Conservation (phyloP, 306 rosid species). For the Astragalus glycyphyllos region DNA sequence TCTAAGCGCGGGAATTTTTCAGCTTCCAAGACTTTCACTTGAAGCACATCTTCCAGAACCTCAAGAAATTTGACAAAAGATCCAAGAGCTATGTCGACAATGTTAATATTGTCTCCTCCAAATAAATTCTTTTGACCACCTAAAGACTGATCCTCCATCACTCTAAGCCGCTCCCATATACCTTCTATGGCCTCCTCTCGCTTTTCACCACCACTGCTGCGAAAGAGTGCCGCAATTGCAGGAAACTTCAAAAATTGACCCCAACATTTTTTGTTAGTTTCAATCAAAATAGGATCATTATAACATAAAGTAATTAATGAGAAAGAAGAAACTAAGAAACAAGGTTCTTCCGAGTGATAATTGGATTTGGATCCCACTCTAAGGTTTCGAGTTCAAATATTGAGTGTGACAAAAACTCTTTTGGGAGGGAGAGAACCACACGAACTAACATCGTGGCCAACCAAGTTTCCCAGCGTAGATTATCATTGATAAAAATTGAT, state of each 20-base stretch:
- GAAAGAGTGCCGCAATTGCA: background rate
- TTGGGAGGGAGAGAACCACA: too few species aligned
- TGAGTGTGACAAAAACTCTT: too few species aligned
- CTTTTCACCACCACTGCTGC: background rate
- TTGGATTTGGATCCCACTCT: too few species aligned
- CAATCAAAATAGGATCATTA: background rate
- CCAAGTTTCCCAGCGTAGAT: too few species aligned
- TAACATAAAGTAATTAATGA: too few species aligned
- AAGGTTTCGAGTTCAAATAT: too few species aligned
- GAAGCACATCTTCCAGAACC: background rate
- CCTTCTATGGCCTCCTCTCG: constrained; percentile 27
- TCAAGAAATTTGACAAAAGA: background rate
- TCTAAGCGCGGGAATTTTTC: constrained; percentile 39
- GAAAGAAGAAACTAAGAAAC: too few species aligned
- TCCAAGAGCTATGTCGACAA: constrained; percentile 48
- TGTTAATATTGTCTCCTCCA: constrained; percentile 46
- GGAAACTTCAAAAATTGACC: background rate
- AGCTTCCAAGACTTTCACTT: constrained; percentile 25
- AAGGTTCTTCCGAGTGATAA: too few species aligned
- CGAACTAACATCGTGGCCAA: too few species aligned
- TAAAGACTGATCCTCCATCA: constrained; percentile 39
- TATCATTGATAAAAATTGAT: too few species aligned
- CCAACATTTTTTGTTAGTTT: background rate
- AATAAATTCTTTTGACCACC: constrained; percentile 36
- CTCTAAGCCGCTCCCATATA: constrained; percentile 13